Conservation (phyloP, 805 yeast genomes). For the Metschnikowia drakensbergensis region DNA sequence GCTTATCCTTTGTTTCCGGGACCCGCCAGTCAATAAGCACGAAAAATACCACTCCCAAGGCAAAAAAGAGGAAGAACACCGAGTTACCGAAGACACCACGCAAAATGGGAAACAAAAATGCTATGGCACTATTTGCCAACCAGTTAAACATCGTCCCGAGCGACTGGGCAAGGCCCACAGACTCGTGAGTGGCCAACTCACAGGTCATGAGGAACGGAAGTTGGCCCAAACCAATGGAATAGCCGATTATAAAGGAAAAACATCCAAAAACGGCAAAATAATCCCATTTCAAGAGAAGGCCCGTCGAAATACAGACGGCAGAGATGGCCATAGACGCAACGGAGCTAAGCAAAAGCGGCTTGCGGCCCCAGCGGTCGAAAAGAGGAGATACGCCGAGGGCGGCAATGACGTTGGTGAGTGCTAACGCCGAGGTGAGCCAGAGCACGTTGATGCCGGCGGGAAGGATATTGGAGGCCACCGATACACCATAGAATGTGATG, state of each 20-base stretch:
- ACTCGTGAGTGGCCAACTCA: slow-evolving; percentile 32
- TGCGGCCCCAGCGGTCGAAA: slow-evolving; percentile 20
- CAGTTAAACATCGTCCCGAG: slow-evolving; percentile 35
- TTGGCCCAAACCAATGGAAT: slow-evolving; percentile 35
- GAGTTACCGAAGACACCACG: slow-evolving; percentile 24
- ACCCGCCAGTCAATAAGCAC: slow-evolving; percentile 20
- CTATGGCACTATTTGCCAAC: slow-evolving; percentile 32
- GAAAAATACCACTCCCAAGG: slow-evolving; percentile 20
- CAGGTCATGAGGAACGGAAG: slow-evolving; percentile 37
- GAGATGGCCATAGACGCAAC: slow-evolving; percentile 22
- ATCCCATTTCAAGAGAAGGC: slow-evolving; percentile 17
- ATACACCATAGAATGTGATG: slow-evolving; percentile 24
- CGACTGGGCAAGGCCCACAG: slow-evolving; percentile 33
- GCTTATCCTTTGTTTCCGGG: slow-evolving; percentile 33
- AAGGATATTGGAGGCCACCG: slow-evolving; percentile 16
- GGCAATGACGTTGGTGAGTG: slow-evolving; percentile 18
- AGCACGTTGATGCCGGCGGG: slow-evolving; percentile 16
- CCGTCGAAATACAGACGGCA: slow-evolving; percentile 26
- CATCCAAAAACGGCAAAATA: slow-evolving; percentile 25
- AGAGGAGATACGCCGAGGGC: slow-evolving; percentile 16
- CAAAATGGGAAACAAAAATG: slow-evolving; percentile 30
- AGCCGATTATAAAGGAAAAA: slow-evolving; percentile 32
- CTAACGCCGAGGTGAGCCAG: slow-evolving; percentile 17
- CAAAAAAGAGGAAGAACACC: slow-evolving; percentile 28
- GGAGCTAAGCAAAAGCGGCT: slow-evolving; percentile 28